These are phyloP conservation scores for Rhizopogon vesiculosus DNA, from an alignment of 768 basidiomycete species.

Conservation along the genomic window DNA sequence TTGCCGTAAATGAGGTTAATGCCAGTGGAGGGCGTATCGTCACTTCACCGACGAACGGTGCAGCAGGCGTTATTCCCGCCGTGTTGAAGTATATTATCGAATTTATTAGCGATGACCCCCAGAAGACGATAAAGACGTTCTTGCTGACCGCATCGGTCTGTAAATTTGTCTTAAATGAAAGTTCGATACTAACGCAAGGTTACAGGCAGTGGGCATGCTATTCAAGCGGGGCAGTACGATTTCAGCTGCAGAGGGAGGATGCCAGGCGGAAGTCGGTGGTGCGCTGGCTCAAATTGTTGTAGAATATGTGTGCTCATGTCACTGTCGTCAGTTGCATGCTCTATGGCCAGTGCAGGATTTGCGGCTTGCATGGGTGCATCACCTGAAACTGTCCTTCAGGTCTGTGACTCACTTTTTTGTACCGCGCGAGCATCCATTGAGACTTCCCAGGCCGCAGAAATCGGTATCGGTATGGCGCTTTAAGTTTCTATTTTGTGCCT, in stretches of 20 bases:
- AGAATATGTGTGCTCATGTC: background rate
- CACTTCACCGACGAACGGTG: conserved; percentile 91
- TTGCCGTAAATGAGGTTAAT: conserved; percentile 94
- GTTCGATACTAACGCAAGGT: background rate
- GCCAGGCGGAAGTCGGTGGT: conserved; percentile 95
- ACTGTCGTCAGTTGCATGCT: conserved; percentile 67
- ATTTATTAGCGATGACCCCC: conserved; percentile 89
- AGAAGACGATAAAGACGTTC: conserved; percentile 86
- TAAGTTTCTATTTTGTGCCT: background rate
- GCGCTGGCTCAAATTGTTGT: conserved; percentile 10
- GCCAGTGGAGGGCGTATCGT: conserved; percentile 92
- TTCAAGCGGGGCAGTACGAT: conserved; percentile 98
- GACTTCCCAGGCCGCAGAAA: conserved; percentile 68
- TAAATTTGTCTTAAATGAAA: conserved; percentile 6
- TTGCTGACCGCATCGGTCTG: conserved; percentile 81
- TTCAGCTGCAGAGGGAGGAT: conserved; percentile 92
- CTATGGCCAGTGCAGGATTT: conserved; percentile 94
- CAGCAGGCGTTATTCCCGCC: conserved; percentile 90
- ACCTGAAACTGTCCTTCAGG: conserved; percentile 79
- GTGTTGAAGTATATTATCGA: conserved; percentile 88
- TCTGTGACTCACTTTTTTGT: conserved; percentile 19
- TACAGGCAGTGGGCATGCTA: conserved; percentile 85
- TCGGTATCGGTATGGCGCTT: conserved; percentile 67
- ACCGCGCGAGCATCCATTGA: background rate
- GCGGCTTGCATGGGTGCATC: conserved; percentile 92